Evolutionary conservation across 2,329 filamentous ascomycete genomes (phyloP), one percentile per base, ranked within the genome.

Genomic region (Salinomyces thailandicus): DNA sequence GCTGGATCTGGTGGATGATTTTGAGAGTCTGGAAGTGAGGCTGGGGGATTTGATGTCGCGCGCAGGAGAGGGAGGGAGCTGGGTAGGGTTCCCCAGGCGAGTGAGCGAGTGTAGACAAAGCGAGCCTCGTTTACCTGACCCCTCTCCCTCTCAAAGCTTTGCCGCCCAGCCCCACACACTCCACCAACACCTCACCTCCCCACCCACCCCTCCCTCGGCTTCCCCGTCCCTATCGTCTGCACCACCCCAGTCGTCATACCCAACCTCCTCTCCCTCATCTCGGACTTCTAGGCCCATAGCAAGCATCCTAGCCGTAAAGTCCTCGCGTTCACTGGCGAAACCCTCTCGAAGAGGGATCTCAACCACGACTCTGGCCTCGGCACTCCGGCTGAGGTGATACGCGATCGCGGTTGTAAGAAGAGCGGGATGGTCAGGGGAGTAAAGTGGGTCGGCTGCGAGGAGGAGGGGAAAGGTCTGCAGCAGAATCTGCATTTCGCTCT

Each of bases 401-500:
- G 68, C 61, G 30, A 96, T 77, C 11, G 83, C 79, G 11, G 76
- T 67, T 0, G 79, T 77, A 15, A 96, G 71, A 51, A 91, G 73
- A 3, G 59, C 62, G 0, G 89, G 85, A 53, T 96, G 91, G 3
- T 82, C 72, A 33, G 86, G 72, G 31, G 87, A 85, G 60, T 96
- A 96, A 14, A 98, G 66, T 0, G 85, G 75, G 58, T 98, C 91
- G 2, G 89, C 85, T 2, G 77, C 85, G 2, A 98, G 69, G 29
- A 96, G 76, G 37, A 94, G 64, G 9, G 59, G 54, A 44, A 68
- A 69, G 12, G 49, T 57, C n/a, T 52, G 41, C 11, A 14, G 27
- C 11, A n/a, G 11, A 8, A 8, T n/a, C 11, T 18, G 36, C 33
- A 4, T 16, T 9, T 12, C 2, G 3, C 8, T 7, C 3, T 12